These are phyloP conservation scores for Gossypium stocksii DNA, from an alignment of 345 rosid species.

Conservation along the genomic window DNA sequence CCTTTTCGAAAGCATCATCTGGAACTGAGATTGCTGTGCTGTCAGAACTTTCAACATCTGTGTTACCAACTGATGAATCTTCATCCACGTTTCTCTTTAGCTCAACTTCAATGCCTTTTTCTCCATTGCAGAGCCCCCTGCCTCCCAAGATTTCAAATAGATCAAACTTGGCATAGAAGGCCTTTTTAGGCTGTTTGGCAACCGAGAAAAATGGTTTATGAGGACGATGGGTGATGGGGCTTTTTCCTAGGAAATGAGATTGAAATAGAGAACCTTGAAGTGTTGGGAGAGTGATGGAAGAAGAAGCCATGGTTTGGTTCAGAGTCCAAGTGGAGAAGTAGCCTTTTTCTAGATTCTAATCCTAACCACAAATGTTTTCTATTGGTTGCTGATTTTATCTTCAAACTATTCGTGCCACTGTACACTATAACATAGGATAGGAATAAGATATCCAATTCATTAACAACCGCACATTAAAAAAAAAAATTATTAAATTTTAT, in stretches of 20 bases:
- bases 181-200: conserved; percentile 25
- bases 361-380: conserved; percentile 23
- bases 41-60: conserved; percentile 1
- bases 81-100: conserved; percentile 42
- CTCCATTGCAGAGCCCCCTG: conserved; percentile 83
- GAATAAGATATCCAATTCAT: neutral
- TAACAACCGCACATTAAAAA: neutral
- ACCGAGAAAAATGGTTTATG: conserved; percentile 29
- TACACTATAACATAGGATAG: neutral
- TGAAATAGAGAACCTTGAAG: conserved; percentile 31
- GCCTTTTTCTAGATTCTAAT: neutral
- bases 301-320: conserved; percentile 38
- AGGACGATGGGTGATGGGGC: conserved; percentile 16
- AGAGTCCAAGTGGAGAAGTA: conserved; percentile 3
- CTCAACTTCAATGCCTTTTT: conserved; percentile 59
- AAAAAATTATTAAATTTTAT: neutral
- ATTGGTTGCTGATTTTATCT: conserved; percentile 20
- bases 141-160: conserved; percentile 72
- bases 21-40: neutral
- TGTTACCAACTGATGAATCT: conserved; percentile 7
- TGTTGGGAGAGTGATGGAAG: conserved; percentile 48
- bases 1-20: neutral
- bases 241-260: conserved; percentile 48
- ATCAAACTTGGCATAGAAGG: conserved; percentile 51
- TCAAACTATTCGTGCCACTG: neutral